Conservation (phyloP, 768 basidiomycete species). For the Daedalea quercina region DNA sequence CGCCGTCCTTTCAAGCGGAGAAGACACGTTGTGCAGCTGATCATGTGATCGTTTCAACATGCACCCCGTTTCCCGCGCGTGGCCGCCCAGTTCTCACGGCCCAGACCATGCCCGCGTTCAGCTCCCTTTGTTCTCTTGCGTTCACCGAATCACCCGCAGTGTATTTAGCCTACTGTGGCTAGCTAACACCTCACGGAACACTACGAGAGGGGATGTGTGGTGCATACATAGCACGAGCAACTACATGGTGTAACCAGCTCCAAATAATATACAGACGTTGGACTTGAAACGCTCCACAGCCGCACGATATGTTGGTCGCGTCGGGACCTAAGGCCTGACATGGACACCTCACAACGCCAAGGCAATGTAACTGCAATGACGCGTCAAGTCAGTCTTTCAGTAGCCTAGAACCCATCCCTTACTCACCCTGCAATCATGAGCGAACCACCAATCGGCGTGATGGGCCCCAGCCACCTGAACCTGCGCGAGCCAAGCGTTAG, state of each 20-base stretch:
- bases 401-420: neutral
- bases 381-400: neutral
- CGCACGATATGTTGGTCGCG: neutral
- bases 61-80: neutral
- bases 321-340: neutral
- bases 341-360: slow-evolving; percentile 33
- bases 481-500: slow-evolving; percentile 18
- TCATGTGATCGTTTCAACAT: slow-evolving; percentile 30
- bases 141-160: neutral
- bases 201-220: too few relatives aligned
- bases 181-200: too few relatives aligned
- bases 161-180: too few relatives aligned
- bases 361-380: slow-evolving; percentile 39
- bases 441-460: slow-evolving; percentile 61
- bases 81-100: slow-evolving; percentile 1
- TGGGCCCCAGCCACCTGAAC: slow-evolving; percentile 49
- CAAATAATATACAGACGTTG: too few relatives aligned
- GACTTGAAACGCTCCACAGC: too few relatives aligned
- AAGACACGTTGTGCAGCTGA: slow-evolving; percentile 33
- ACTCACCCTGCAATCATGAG: slow-evolving; percentile 65
- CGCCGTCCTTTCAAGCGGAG: slow-evolving; percentile 35
- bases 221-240: too few relatives aligned
- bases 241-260: too few relatives aligned
- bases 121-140: neutral
- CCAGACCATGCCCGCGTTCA: neutral